A percentile compares a stretch with the other conserved stretches of the same genome.
Evolutionary conservation across 208 protist genomes (phyloP).

Genomic region (Novymonas esmeraldas): DNA sequence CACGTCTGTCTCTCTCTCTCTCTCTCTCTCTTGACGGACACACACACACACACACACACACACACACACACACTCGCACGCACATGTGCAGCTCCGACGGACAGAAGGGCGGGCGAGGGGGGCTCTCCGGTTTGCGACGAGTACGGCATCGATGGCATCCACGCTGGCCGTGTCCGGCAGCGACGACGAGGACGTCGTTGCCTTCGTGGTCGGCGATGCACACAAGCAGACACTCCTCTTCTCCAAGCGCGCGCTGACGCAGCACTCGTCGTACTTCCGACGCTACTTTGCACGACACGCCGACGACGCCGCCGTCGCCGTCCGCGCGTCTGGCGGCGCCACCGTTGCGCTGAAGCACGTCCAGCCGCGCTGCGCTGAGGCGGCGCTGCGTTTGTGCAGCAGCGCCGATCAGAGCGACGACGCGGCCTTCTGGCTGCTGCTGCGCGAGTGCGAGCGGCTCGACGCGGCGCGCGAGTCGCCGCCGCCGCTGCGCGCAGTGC

Average conservation of each 20-base stretch:
- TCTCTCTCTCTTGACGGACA: too few relatives aligned
- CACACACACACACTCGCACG: too few relatives aligned
- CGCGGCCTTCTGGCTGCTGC: conserved; percentile 23
- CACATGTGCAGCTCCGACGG: too few relatives aligned
- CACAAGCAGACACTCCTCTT: conserved; percentile 17
- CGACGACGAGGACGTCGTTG: conserved; percentile 12
- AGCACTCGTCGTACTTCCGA: conserved; percentile 17
- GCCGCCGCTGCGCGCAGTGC: conserved; percentile 7
- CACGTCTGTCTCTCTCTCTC: too few relatives aligned
- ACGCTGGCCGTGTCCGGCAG: too few relatives aligned
- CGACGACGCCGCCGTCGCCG: background rate
- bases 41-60: too few relatives aligned
- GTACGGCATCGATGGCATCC: conserved; percentile 9
- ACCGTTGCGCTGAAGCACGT: conserved; percentile 26
- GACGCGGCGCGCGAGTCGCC: background rate
- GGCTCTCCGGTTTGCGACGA: background rate
- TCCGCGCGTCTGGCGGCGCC: background rate
- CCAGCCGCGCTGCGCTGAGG: conserved; percentile 23
- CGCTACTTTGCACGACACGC: conserved; percentile 18
- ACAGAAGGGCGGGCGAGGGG: background rate
- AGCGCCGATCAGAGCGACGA: conserved; percentile 26
- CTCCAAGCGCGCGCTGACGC: conserved; percentile 20
- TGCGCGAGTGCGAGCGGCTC: background rate
- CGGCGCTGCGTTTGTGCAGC: conserved; percentile 30
- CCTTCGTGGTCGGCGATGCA: conserved; percentile 21